phyloP scores from a whole-genome alignment of 208 protist genomes.

The Trypanosoma scelopori region DNA sequence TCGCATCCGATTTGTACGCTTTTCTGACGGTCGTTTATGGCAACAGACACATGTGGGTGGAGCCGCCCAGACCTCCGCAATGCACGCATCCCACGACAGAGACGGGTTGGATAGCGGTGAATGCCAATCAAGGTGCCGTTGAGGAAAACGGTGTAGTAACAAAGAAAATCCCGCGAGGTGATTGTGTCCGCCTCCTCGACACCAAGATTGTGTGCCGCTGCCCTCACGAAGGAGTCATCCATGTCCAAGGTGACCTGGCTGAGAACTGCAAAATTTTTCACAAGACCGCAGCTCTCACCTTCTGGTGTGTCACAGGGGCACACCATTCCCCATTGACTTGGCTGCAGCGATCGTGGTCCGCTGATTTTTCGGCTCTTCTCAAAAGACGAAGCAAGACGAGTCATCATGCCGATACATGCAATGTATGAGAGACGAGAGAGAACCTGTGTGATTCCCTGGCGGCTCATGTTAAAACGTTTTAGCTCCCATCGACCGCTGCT shows the following conservation, averaged over 20 bases:
- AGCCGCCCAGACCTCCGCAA: constrained; percentile 74
- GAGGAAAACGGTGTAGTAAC: constrained; percentile 82
- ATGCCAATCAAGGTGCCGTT: constrained; percentile 87
- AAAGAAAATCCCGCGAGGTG: constrained; percentile 61
- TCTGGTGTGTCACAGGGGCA: constrained; percentile 99
- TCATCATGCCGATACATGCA: constrained; percentile 98
- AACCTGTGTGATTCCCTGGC: constrained; percentile 96
- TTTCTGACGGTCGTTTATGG: constrained; percentile 66
- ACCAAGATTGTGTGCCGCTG: constrained; percentile 71
- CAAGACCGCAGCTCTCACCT: constrained; percentile 98
- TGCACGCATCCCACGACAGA: constrained; percentile 73
- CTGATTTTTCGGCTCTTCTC: constrained; percentile 99
- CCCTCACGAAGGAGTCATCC: constrained; percentile 83
- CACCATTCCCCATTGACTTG: constrained; percentile 99
- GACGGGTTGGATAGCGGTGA: constrained; percentile 78
- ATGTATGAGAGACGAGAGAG: constrained; percentile 99
- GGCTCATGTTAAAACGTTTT: constrained; percentile 98
- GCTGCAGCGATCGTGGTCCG: constrained; percentile 95
- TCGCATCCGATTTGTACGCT: constrained; percentile 86
- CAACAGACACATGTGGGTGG: constrained; percentile 87
- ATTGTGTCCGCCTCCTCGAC: constrained; percentile 85
- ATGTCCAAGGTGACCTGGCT: constrained; percentile 98
- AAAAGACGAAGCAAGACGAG: constrained; percentile 98
- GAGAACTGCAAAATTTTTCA: constrained; percentile 99
- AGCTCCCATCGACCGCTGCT: constrained; percentile 96